A percentile compares a stretch with the other conserved stretches of the same genome.
Evolutionary conservation across 108 stramenopile species (phyloP).

Genomic region (Bacterosira constricta): DNA sequence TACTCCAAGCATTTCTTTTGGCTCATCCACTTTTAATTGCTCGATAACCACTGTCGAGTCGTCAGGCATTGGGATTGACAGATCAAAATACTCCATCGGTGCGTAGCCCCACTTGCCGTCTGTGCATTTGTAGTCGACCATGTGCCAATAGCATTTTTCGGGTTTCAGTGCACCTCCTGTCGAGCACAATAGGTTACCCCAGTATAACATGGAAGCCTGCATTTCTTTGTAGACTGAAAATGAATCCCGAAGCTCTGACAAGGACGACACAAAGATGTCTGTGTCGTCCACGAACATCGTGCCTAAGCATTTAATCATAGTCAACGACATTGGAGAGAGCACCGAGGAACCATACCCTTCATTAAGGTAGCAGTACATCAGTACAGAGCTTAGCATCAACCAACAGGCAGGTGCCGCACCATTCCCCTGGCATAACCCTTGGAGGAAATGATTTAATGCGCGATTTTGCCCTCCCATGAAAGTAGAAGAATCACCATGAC

Average conservation of each 20-base stretch:
- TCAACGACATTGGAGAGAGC: too few species aligned
- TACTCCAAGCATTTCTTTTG: background rate
- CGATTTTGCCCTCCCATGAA: constrained; percentile 12
- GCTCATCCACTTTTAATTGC: background rate
- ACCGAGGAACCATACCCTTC: too few species aligned
- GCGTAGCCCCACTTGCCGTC: background rate
- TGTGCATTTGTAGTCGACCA: background rate
- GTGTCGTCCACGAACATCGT: too few species aligned
- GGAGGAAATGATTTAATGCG: background rate
- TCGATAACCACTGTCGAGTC: background rate
- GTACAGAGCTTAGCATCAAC: too few species aligned
- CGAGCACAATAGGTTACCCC: background rate
- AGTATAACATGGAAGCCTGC: too few species aligned
- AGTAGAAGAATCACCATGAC: background rate
- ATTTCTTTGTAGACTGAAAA: too few species aligned
- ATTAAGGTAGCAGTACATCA: too few species aligned
- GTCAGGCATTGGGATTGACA: background rate
- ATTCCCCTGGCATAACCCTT: background rate
- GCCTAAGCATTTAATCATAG: too few species aligned
- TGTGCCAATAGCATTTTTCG: background rate
- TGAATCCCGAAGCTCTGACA: too few species aligned
- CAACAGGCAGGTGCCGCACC: too few species aligned
- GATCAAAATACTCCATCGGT: background rate
- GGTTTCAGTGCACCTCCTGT: background rate
- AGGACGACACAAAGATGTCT: too few species aligned